Percentiles rank a stretch among this genome's conserved stretches.
These are phyloP conservation scores for Starmerella floricola DNA, from an alignment of 805 yeast species.

Conservation along the genomic window DNA sequence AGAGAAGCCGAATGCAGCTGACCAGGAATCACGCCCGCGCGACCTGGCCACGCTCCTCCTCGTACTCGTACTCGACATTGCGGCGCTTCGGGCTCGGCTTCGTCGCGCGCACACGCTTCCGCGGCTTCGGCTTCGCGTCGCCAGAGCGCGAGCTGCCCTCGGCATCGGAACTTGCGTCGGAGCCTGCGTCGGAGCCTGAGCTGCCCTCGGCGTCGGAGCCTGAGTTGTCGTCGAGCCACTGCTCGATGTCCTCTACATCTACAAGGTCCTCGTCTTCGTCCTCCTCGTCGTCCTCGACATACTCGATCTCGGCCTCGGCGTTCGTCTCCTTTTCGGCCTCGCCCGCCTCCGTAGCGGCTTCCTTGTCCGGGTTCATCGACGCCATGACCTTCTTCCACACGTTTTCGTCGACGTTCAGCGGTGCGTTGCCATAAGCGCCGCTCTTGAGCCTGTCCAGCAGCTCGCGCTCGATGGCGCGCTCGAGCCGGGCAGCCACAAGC, in stretches of 20 bases:
- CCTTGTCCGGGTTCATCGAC: slow-evolving; percentile 57
- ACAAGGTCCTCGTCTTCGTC: slow-evolving; percentile 54
- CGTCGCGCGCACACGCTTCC: slow-evolving; percentile 15
- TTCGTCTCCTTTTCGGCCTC: slow-evolving; percentile 40
- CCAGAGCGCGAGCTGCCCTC: no score
- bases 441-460: slow-evolving; percentile 85
- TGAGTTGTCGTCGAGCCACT: slow-evolving; percentile 47
- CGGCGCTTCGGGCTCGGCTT: slow-evolving; percentile 20
- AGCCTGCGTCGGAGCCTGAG: slow-evolving; percentile 22
- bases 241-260: slow-evolving; percentile 85
- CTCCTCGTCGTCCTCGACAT: slow-evolving; percentile 80
- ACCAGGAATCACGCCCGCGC: slow-evolving; percentile 13
- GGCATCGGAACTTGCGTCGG: slow-evolving; percentile 26
- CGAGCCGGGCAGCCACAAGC: slow-evolving; percentile 89
- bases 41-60: slow-evolving; percentile 27
- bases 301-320: slow-evolving; percentile 62
- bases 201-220: slow-evolving; percentile 25
- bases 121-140: background rate
- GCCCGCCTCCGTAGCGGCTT: slow-evolving; percentile 40
- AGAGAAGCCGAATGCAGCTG: no score
- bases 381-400: slow-evolving; percentile 87
- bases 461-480: slow-evolving; percentile 92
- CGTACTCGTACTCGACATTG: slow-evolving; percentile 73
- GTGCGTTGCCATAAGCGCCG: slow-evolving; percentile 98
- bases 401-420: slow-evolving; percentile 89